phyloP scores from a whole-genome alignment of 768 basidiomycete species.

The Boletus reticulatus region DNA sequence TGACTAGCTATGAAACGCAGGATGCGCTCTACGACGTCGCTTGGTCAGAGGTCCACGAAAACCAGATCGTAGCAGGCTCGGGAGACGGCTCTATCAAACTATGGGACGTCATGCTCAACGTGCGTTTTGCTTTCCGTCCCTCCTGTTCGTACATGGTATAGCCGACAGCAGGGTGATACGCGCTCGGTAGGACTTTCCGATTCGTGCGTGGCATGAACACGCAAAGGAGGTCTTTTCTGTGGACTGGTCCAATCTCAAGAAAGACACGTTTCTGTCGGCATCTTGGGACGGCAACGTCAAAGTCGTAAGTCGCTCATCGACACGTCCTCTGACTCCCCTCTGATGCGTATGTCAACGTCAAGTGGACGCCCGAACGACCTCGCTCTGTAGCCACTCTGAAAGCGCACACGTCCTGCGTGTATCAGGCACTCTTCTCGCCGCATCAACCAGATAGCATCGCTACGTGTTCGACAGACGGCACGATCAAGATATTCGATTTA shows the following conservation, averaged over 20 bases:
- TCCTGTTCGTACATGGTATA: not conserved
- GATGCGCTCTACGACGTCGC: conserved; percentile 89
- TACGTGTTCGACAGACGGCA: conserved; percentile 86
- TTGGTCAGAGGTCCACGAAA: conserved; percentile 95
- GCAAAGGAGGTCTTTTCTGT: conserved; percentile 89
- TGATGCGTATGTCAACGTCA: not conserved
- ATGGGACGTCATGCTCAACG: conserved; percentile 88
- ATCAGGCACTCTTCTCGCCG: conserved; percentile 90
- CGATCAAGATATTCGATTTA: conserved; percentile 79
- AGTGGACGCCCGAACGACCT: conserved; percentile 88
- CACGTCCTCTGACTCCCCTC: not conserved
- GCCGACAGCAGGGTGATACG: conserved; percentile 31
- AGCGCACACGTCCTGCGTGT: conserved; percentile 83
- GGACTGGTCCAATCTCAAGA: conserved; percentile 94
- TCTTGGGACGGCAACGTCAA: conserved; percentile 94
- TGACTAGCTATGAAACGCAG: conserved; percentile 77
- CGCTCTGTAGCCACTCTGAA: conserved; percentile 79
- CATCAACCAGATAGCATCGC: conserved; percentile 81
- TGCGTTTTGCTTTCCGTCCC: conserved; percentile 33
- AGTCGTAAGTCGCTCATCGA: conserved; percentile 54
- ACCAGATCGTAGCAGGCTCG: conserved; percentile 85
- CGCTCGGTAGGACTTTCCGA: conserved; percentile 71
- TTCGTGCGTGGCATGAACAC: conserved; percentile 94
- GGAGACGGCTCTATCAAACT: conserved; percentile 89
- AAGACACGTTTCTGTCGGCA: conserved; percentile 81